Evolutionary conservation across 371 early-diverging fungal genomes (phyloP), one percentile per base, ranked within the genome.

Genomic region (Syncephalastrum racemosum): DNA sequence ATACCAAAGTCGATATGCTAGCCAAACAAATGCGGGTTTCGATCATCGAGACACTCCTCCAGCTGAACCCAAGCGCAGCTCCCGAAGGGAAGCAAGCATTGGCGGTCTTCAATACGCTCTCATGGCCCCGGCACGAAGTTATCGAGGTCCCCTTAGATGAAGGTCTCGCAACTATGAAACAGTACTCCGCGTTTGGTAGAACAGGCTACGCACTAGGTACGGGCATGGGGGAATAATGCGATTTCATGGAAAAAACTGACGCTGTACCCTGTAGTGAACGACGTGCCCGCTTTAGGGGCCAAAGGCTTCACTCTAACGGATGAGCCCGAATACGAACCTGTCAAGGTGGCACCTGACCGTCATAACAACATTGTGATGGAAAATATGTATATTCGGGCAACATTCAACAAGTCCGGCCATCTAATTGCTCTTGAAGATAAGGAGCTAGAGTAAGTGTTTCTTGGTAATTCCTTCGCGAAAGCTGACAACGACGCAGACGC

Each of bases 71-170:
- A 2, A 45, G 56, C n/a, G 40, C 47, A 10, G 25, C 58, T 6
- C 53, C 59, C 20, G 70, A 62, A 20, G 58, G 39, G 18, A 59
- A 53, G 41, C 59, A 59, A 53, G 78, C 71, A 7, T 58, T 88
- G n/a, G 67, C 82, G 12, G 82, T 89, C 4, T 79, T 94, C 65
- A 97, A 96, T 69, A 82, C 93, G 0, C 74, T 92, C 1, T 67
- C 83, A 6, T 97, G 96, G 96, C 62, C 76, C 15, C 81, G 94
- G 18, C 71, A 80, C 0, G 86, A 87, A 36, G 73, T 94, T 13
- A 66, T 95, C 2, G 87, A 88, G 39, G 82, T 92, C 0, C 84
- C 86, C n/a, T 48, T 73, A 4, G 68, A 65, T n/a, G 72, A 76
- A 18, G 62, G 66, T 5, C 51, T 76, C 10, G 64, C 68, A 1